A percentile compares a stretch with the other conserved stretches of the same genome.
Evolutionary conservation across 495 filamentous ascomycete genomes (phyloP).

Genomic region (Talaromyces borbonicus): DNA sequence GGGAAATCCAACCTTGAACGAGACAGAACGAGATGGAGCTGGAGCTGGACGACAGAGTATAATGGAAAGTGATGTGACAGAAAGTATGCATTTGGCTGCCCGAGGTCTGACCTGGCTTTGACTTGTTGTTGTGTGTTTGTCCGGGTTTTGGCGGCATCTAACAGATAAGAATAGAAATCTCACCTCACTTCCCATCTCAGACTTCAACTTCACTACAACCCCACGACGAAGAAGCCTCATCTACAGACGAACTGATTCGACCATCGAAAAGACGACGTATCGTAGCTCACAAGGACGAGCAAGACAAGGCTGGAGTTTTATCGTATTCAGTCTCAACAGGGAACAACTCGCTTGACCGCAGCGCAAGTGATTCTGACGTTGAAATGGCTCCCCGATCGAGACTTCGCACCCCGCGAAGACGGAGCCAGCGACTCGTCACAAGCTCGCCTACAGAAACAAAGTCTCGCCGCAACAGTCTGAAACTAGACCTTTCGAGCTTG

Average conservation of each 20-base stretch:
- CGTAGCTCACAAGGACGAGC: too few species aligned
- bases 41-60: not conserved
- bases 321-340: not conserved
- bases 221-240: constrained; percentile 2
- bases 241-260: constrained; percentile 16
- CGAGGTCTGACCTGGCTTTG: not conserved
- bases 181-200: not conserved
- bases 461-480: not conserved
- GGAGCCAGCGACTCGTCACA: not conserved
- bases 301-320: not conserved
- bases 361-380: not conserved
- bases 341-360: not conserved
- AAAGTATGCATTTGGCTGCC: too few species aligned
- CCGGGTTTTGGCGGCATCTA: not conserved
- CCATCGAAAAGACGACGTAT: constrained; percentile 7
- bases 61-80: not conserved
- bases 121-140: not conserved
- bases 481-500: not conserved
- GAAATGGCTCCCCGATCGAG: not conserved
- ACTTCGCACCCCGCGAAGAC: not conserved
- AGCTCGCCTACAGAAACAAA: not conserved
- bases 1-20: not conserved
- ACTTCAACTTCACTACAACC: not conserved
- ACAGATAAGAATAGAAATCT: not conserved
- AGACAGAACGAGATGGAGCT: not conserved